These are phyloP conservation scores for Knoxdaviesia capensis DNA, from an alignment of 2,329 filamentous ascomycete species.

Conservation along the genomic window DNA sequence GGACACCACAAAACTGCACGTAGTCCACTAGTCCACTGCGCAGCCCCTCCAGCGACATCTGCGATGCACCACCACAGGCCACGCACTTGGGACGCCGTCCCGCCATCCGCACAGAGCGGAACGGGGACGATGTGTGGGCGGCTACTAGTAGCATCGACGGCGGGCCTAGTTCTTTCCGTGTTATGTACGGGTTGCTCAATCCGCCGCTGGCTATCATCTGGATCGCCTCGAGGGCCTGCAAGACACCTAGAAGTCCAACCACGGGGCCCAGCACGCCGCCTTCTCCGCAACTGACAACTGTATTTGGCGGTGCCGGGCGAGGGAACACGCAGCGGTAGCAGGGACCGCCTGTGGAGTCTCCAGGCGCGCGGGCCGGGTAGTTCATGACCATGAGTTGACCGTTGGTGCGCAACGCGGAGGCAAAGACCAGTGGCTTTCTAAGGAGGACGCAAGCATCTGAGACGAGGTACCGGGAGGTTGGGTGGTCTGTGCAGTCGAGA, in stretches of 20 bases:
- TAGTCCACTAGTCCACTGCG: conserved; percentile 56
- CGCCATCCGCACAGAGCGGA: conserved; percentile 58
- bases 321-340: conserved; percentile 94
- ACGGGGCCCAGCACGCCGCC: conserved; percentile 85
- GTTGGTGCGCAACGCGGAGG: conserved; percentile 72
- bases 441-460: conserved; percentile 75
- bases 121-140: conserved; percentile 23
- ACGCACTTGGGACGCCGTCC: conserved; percentile 50
- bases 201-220: conserved; percentile 45
- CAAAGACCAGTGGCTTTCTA: conserved; percentile 64
- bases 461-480: conserved; percentile 77
- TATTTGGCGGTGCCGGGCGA: conserved; percentile 64
- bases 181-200: conserved; percentile 4
- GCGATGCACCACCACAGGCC: conserved; percentile 47
- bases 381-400: conserved; percentile 85
- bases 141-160: conserved; percentile 26
- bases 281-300: conserved; percentile 72
- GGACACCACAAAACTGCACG: conserved; percentile 61
- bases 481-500: conserved; percentile 89
- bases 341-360: conserved; percentile 41
- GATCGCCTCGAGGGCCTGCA: conserved; percentile 79
- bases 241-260: conserved; percentile 78
- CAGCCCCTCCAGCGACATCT: conserved; percentile 41
- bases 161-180: conserved; percentile 1
- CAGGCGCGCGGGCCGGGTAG: conserved; percentile 44